Conservation (phyloP, 768 basidiomycete species). For the Boletus rubescentipes region DNA sequence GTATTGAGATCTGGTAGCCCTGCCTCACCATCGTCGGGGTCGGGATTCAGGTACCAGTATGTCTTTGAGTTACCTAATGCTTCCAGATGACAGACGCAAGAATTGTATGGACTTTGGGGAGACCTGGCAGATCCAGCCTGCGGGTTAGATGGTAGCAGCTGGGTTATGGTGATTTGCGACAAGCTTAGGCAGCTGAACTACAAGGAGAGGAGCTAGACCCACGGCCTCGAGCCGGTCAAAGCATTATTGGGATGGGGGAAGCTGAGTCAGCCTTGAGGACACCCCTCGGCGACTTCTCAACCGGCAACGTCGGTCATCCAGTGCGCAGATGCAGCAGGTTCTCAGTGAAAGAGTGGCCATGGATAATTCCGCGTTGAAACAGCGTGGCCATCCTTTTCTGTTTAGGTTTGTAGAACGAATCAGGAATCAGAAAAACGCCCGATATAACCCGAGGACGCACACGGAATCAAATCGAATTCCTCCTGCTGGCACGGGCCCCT, state of each 20-base stretch:
- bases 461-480: not conserved
- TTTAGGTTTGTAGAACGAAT: constrained; percentile 3
- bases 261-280: not conserved
- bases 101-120: not conserved
- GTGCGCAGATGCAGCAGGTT: not conserved
- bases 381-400: not conserved
- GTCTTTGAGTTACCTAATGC: not conserved
- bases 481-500: not conserved
- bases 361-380: constrained; percentile 5
- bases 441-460: constrained; percentile 4
- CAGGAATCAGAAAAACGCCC: constrained; percentile 2
- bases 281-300: not conserved
- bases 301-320: not conserved
- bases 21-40: not conserved
- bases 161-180: no score
- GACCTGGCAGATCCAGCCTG: not conserved
- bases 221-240: not conserved
- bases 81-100: not conserved
- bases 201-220: not conserved
- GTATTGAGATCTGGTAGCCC: no score
- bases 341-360: not conserved
- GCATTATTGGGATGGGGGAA: not conserved
- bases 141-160: no score
- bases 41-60: not conserved
- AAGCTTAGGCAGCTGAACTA: not conserved